A percentile compares a stretch with the other conserved stretches of the same genome.
phyloP scores from a whole-genome alignment of 192 early-diverging fungal genomes.

The Chytriomyces confervae region DNA sequence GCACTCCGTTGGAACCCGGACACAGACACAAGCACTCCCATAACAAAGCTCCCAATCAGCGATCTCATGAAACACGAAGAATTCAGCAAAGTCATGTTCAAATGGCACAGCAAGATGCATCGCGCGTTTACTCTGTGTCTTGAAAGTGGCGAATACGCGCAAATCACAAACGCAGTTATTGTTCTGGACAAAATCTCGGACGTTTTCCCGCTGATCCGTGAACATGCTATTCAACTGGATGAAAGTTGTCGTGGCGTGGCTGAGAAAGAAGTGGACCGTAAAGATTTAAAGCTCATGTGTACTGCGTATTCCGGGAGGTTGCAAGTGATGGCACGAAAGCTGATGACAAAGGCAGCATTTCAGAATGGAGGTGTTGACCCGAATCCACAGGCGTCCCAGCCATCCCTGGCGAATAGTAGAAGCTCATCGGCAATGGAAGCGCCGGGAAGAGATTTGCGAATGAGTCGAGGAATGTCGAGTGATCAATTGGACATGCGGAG shows the following conservation, averaged over 20 bases:
- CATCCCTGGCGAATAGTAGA: too few relatives aligned
- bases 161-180: constrained; percentile 76
- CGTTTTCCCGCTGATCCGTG: constrained; percentile 65
- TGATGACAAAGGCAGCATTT: constrained; percentile 26
- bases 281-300: constrained; percentile 76
- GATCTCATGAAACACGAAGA: constrained; percentile 64
- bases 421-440: background rate
- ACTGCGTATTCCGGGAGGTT: constrained; percentile 56
- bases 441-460: background rate
- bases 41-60: constrained; percentile 44
- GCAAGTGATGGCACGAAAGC: background rate
- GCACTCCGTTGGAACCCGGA: constrained; percentile 64
- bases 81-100: constrained; percentile 68
- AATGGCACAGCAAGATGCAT: constrained; percentile 73
- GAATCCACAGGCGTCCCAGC: background rate
- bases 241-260: constrained; percentile 52
- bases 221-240: constrained; percentile 62
- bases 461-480: background rate
- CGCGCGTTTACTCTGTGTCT: constrained; percentile 45
- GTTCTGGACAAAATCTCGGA: constrained; percentile 68
- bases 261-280: constrained; percentile 59
- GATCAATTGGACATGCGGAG: background rate
- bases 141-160: constrained; percentile 69
- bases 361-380: constrained; percentile 21
- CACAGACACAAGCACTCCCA: constrained; percentile 33